phyloP scores from a whole-genome alignment of 768 basidiomycete genomes.

The Mycena galericulata region DNA sequence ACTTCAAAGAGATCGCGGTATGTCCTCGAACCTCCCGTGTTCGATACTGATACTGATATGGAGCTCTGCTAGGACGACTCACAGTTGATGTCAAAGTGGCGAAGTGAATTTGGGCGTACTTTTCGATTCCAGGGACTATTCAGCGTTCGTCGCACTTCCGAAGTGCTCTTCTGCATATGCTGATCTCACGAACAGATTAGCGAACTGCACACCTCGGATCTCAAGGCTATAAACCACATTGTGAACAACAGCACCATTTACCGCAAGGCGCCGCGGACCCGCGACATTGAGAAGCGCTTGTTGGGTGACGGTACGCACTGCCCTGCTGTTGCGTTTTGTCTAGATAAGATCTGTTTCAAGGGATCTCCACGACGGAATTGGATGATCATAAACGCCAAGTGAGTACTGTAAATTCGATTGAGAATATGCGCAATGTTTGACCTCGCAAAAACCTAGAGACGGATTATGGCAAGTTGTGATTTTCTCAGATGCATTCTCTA shows the following conservation, averaged over 20 bases:
- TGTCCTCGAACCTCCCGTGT: not conserved
- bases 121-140: constrained; percentile 20
- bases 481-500: no score
- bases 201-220: constrained; percentile 7
- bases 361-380: constrained; percentile 49
- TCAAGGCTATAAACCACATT: constrained; percentile 14
- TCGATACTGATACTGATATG: not conserved
- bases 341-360: not conserved
- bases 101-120: constrained; percentile 8
- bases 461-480: no score
- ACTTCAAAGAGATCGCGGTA: constrained; percentile 42
- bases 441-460: not conserved
- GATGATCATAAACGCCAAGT: constrained; percentile 51
- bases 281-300: not conserved
- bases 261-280: not conserved
- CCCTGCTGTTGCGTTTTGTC: not conserved
- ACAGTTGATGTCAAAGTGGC: constrained; percentile 7
- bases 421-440: not conserved
- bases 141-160: not conserved
- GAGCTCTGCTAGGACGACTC: constrained; percentile 17
- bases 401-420: no score
- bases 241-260: not conserved
- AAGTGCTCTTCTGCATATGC: not conserved
- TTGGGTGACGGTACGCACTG: not conserved
- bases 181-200: not conserved